Evolutionary conservation across 2,329 filamentous ascomycete genomes (phyloP).

Genomic region (Colletotrichum chrysophilum): DNA sequence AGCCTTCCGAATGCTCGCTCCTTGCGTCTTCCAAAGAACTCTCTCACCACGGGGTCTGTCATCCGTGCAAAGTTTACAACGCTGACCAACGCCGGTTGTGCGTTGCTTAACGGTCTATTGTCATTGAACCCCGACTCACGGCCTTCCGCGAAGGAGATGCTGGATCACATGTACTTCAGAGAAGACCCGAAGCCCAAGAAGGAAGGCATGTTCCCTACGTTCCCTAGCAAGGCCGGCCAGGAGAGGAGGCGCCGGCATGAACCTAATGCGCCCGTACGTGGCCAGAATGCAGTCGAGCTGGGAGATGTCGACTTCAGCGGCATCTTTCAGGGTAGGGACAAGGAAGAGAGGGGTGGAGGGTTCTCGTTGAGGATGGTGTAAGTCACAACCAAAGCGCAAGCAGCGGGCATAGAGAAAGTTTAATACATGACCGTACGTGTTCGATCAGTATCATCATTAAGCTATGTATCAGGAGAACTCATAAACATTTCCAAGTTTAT

Average conservation of each 20-base stretch:
- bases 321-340: conserved; percentile 71
- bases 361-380: conserved; percentile 68
- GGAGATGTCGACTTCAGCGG: conserved; percentile 70
- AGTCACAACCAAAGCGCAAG: neutral
- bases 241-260: conserved; percentile 76
- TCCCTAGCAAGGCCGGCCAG: conserved; percentile 92
- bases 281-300: conserved; percentile 65
- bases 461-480: conserved; percentile 11
- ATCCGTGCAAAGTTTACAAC: conserved; percentile 82
- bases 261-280: conserved; percentile 83
- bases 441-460: conserved; percentile 14
- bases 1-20: conserved; percentile 85
- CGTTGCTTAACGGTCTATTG: conserved; percentile 73
- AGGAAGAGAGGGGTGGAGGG: conserved; percentile 69
- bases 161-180: conserved; percentile 82
- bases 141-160: conserved; percentile 74
- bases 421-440: neutral
- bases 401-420: too few species aligned
- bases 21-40: conserved; percentile 68
- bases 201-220: conserved; percentile 93
- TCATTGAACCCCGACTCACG: conserved; percentile 75
- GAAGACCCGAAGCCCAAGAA: conserved; percentile 92
- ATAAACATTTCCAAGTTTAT: conserved; percentile 15
- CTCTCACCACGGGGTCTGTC: conserved; percentile 50
- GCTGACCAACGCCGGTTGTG: conserved; percentile 76